Evolutionary conservation across 495 filamentous ascomycete species (phyloP), one percentile per base, ranked within the genome.

Genomic region (Xylaria nigripes): DNA sequence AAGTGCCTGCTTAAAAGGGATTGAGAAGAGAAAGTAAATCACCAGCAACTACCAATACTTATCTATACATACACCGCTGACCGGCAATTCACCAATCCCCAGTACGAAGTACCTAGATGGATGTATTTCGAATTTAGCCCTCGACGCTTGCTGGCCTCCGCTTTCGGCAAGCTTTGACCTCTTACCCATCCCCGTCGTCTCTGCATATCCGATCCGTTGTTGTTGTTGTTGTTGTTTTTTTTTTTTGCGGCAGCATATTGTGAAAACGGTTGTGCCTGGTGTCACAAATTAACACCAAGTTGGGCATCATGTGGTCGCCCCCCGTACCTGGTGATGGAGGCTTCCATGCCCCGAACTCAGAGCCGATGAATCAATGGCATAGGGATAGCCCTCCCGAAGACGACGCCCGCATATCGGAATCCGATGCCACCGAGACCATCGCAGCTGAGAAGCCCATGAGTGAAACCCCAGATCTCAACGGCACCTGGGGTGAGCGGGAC

Each of bases 401-500:
- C 40, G 32, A 30, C 8, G 29, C n/a, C n/a, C n/a, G 51, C 34
- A 23, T 23, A 47, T 16, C 23, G 2, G 19, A 47, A 22, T 47
- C 56, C 16, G n/a, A n/a, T n/a, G 54, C 61, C 4, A n/a, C 29
- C 21, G 38, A 45, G 40, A 40, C 45, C 44, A 44, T 29, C 2
- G 38, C 25, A 38, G n/a, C 15, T 32, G 34, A 16, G 25, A 18
- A 56, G 30, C 45, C 50, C 30, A 42, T 15, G 10, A 25, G 24
- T 30, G 52, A 13, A 41, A 34, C 6, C 50, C 19, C 36, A 0
- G 32, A 44, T 24, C 24, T 55, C 10, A 76, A 81, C 24, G 85
- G 85, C 41, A 84, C 81, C 18, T 93, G 88, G 88, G 88, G 88
- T 22, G 88, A 93, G 63, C 72, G 80, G 22, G 81, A 87, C 61